Evolutionary conservation across 352 stramenopile species (phyloP).

Genomic region (Thalassiosira hispida): DNA sequence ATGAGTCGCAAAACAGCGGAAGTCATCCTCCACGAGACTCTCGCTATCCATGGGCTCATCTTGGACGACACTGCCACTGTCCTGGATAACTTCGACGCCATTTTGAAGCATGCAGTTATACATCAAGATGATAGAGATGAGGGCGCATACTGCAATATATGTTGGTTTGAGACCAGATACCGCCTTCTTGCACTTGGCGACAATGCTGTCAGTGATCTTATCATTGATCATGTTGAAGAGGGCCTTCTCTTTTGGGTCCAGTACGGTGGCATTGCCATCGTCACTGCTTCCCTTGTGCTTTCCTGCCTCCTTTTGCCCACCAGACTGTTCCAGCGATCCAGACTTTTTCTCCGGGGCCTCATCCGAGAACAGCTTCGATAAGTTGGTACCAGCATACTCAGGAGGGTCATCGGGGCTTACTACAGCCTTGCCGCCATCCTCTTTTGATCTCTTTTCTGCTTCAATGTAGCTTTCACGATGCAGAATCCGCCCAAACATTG

Average conservation of each 20-base stretch:
- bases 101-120: neutral
- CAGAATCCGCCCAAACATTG: slow-evolving; percentile 1
- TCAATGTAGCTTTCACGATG: slow-evolving; percentile 2
- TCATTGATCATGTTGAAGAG: slow-evolving; percentile 21
- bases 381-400: slow-evolving; percentile 13
- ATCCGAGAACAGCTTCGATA: slow-evolving; percentile 21
- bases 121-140: slow-evolving; percentile 21
- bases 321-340: slow-evolving; percentile 2
- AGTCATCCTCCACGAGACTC: slow-evolving; percentile 10
- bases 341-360: slow-evolving; percentile 7
- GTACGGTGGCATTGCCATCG: neutral
- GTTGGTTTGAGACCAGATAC: neutral
- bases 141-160: neutral
- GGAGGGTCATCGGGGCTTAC: neutral
- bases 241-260: slow-evolving; percentile 15
- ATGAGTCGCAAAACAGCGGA: slow-evolving; percentile 24
- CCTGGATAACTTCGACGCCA: neutral
- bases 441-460: neutral
- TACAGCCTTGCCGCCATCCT: neutral
- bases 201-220: slow-evolving; percentile 9
- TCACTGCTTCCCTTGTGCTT: neutral
- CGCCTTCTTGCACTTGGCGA: slow-evolving; percentile 14
- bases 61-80: neutral
- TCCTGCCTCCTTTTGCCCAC: neutral
- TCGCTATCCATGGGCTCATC: neutral